Evolutionary conservation across 2,329 filamentous ascomycete species (phyloP), one percentile per base, ranked within the genome.

Genomic region (Thielaviopsis punctulata): DNA sequence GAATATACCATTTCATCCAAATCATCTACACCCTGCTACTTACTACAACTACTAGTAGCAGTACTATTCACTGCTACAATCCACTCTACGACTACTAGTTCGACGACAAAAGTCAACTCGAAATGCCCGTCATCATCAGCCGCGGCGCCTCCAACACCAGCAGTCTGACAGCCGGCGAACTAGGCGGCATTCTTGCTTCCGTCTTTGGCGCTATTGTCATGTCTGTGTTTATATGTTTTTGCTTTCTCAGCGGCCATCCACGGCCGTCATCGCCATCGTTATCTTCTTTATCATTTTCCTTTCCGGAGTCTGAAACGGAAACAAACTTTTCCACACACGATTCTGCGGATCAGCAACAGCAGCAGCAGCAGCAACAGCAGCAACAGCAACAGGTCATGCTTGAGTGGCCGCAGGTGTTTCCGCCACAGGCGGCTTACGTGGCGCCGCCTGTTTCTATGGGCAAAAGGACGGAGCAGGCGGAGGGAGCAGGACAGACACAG

Each of bases 151-250:
- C 19, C 18, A 45, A 23, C 18, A 22, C 41, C 4, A 22, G 19
- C 41, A 45, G 22, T 7, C 60, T 69, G 3, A 63, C 62, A 0
- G 58, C 62, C 21, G 60, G 57, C 15, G 61, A 69, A 48, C 62
- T 71, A 27, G 68, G 67, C 4, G 68, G 63, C 33, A 66, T 72
- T n/a, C 57, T 68, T 1, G 69, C 68, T 21, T 63, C 63, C 25
- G 55, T 70, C 1, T 59, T 68, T 8, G 69, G 63, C 1, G 18
- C 30, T 4, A 33, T 33, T 33, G 9, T 33, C 9, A 33, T 33
- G 30, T 6, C 4, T 12, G 30, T 33, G 30, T 33, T 33, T 12
- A 33, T 33, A 4, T 33, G 30, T 33, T 33, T 33, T 33, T 33
- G 30, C 15, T 33, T 33, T 33, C 30, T 33, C 9, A 13, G 30